Percentiles rank a stretch among this genome's conserved stretches.
phyloP scores from a whole-genome alignment of 331 rosid genomes.

The Stylosanthes scabra region DNA sequence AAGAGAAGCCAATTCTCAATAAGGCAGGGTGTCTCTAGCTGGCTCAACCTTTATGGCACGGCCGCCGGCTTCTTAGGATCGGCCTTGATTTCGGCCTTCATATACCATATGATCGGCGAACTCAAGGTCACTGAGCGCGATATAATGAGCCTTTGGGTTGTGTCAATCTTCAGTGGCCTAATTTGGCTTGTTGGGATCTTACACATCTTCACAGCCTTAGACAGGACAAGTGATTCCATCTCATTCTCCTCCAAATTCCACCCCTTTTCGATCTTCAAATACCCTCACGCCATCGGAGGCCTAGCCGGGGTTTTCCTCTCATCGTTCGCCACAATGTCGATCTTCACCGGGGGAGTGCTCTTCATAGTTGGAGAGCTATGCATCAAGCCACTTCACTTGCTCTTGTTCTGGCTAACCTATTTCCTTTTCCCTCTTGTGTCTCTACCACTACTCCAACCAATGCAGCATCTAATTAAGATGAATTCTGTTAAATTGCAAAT shows the following conservation, averaged over 20 bases:
- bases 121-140: conserved; percentile 30
- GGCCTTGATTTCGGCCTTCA: conserved; percentile 65
- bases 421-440: conserved; percentile 76
- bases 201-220: conserved; percentile 53
- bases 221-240: conserved; percentile 33
- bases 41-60: conserved; percentile 63
- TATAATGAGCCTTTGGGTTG: conserved; percentile 74
- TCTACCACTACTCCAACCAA: conserved; percentile 63
- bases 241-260: conserved; percentile 51
- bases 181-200: conserved; percentile 75
- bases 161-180: conserved; percentile 86
- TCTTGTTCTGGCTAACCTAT: conserved; percentile 70
- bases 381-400: conserved; percentile 57
- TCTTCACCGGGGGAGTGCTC: conserved; percentile 68
- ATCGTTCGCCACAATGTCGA: conserved; percentile 68
- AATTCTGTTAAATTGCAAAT: conserved; percentile 73
- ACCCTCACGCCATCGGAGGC: conserved; percentile 74
- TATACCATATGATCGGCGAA: conserved; percentile 74
- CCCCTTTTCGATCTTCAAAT: conserved; percentile 55
- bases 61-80: conserved; percentile 64
- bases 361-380: conserved; percentile 78
- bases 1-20: conserved; percentile 44
- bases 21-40: conserved; percentile 54
- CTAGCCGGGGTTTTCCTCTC: conserved; percentile 64
- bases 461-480: conserved; percentile 54